A percentile compares a stretch with the other conserved stretches of the same genome.
Conservation (phyloP, 2,329 filamentous ascomycete genomes). For the Trichophaea hybrida region DNA sequence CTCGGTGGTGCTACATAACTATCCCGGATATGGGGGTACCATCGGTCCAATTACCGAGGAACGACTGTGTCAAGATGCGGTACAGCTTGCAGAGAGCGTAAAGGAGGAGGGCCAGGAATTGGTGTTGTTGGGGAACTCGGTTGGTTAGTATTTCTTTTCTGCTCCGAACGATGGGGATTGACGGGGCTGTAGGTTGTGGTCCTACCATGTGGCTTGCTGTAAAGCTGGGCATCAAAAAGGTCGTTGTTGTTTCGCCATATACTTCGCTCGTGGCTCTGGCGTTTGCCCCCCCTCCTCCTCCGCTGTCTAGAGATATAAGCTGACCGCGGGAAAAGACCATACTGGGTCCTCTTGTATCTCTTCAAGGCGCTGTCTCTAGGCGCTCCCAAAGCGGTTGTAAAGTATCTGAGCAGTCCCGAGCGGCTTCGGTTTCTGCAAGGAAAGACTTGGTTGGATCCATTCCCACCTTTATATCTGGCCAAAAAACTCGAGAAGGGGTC, state of each 20-base stretch:
- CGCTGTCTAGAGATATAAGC: neutral
- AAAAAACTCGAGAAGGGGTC: neutral
- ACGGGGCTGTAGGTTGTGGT: neutral
- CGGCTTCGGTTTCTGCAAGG: neutral
- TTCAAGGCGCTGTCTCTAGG: neutral
- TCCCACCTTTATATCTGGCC: neutral
- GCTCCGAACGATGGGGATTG: neutral
- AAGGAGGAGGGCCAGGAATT: neutral
- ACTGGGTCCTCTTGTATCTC: neutral
- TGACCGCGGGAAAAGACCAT: neutral
- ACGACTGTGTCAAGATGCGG: neutral
- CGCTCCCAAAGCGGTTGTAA: neutral
- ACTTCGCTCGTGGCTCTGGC: neutral
- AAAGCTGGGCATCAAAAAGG: neutral
- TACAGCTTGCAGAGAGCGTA: neutral
- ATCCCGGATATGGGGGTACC: slow-evolving; percentile 3
- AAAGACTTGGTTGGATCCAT: neutral
- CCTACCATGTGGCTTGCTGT: slow-evolving; percentile 1
- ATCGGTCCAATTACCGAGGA: neutral
- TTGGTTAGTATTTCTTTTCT: neutral
- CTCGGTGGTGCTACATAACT: slow-evolving; percentile 4
- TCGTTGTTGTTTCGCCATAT: neutral
- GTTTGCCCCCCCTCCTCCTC: neutral
- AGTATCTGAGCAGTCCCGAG: neutral
- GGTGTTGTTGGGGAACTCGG: neutral